phyloP scores from a whole-genome alignment of 2,329 filamentous ascomycete genomes.

The Chaetomiaceae sp. region DNA sequence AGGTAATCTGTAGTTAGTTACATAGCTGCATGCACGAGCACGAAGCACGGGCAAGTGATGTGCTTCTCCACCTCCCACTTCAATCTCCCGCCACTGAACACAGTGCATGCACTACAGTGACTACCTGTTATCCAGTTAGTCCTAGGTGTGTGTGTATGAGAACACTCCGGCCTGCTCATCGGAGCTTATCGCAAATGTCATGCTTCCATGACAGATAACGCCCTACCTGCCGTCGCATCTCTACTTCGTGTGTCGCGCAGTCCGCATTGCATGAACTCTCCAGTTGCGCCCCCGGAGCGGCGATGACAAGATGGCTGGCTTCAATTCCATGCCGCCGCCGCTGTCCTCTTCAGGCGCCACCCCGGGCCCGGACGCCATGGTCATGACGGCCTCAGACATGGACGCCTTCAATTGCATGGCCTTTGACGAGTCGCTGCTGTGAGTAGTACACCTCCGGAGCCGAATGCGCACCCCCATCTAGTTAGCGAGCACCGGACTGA shows the following conservation, averaged over 20 bases:
- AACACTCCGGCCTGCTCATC: not conserved
- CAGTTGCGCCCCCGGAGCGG: conserved; percentile 16
- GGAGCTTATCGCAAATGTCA: conserved; percentile 10
- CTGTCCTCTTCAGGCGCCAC: conserved; percentile 42
- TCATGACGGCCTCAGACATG: conserved; percentile 42
- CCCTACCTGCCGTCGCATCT: not conserved
- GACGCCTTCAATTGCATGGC: conserved; percentile 50
- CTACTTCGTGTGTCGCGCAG: not conserved
- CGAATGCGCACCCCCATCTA: not conserved
- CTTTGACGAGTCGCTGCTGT: conserved; percentile 57
- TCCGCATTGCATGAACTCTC: conserved; percentile 14
- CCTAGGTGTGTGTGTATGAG: too few relatives aligned
- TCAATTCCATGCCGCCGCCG: conserved; percentile 53
- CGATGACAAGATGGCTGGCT: conserved; percentile 56
- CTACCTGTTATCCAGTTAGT: too few relatives aligned
- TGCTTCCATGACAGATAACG: conserved; percentile 6
- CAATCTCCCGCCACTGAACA: not conserved
- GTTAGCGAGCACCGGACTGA: not conserved
- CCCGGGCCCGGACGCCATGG: conserved; percentile 42
- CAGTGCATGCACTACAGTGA: not conserved
- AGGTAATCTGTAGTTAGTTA: too few relatives aligned
- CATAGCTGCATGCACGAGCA: not conserved
- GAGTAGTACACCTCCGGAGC: conserved; percentile 35
- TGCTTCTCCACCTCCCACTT: conserved; percentile 5
- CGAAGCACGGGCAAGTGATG: too few relatives aligned